Base-by-base conservation (phyloP, 306 rosid species). In the Sophora flavescens region DNA sequence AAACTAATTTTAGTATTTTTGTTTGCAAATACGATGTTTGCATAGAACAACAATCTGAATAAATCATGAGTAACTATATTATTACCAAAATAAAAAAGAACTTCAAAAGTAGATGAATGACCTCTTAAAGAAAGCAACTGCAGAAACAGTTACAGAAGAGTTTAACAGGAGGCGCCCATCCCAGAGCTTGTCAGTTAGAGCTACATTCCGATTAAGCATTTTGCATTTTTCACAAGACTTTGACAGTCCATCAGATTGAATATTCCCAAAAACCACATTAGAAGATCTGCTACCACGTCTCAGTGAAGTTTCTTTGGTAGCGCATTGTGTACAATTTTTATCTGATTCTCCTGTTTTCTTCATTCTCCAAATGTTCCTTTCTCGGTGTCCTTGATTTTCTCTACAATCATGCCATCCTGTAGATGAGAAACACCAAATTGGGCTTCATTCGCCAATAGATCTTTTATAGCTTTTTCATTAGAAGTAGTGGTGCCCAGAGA, bases 91-190 rank as follows among this genome's bases (percentile, higher is more conserved):
- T 6, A 1, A 48, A 32, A 9, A 2, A 18, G 16, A 18, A 28
- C 4, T 44, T 58, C 4, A n/a, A 61, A 64, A 18, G 66, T 53
- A 65, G 57, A 53, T 76, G 47, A 76, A 38, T 65, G 30, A 76
- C 80, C 80, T 76, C 73, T 76, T 76, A 76, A 76, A 76, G 74
- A 65, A 64, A 57, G 80, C 80, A 65, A 76, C 80, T 8, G 80
- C 52, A 26, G 70, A 65, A 45, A 76, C 56, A 39, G 63, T 64
- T 13, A 76, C 66, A 65, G 80, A 76, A 64, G 74, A 41, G 57
- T 76, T 76, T 47, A 76, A 28, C 74, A 36, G 54, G 17, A 76
- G 80, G 80, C 65, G 54, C 14, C 80, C 80, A 41, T 76, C 74
- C 80, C 80, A 76, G 44, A 76, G 80, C 66, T 53, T 65, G 65